Percentiles rank a stretch among this genome's conserved stretches.
phyloP scores from a whole-genome alignment of 257 asterid species.

The Primulina eburnea region DNA sequence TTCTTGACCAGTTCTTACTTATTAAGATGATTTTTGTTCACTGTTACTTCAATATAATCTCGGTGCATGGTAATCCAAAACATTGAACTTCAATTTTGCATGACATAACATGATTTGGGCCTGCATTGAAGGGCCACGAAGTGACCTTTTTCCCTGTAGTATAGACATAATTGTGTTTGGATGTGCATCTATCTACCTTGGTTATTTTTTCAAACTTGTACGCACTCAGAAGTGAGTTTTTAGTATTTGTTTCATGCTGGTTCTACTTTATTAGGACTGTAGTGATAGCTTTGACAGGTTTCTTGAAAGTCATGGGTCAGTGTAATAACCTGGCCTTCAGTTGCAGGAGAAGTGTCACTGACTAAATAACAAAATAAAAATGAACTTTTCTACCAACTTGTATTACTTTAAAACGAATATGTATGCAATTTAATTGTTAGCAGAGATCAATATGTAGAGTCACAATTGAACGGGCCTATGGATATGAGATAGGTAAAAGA shows the following conservation, averaged over 20 bases:
- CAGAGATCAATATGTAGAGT: not conserved
- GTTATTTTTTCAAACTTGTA: not conserved
- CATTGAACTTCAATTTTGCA: not conserved
- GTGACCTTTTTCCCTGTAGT: not conserved
- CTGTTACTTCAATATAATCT: conserved; percentile 9
- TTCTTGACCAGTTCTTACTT: not conserved
- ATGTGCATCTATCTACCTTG: not conserved
- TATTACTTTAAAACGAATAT: not conserved
- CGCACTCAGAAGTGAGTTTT: not conserved
- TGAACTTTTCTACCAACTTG: not conserved
- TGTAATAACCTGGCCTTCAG: not conserved
- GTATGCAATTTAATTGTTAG: not conserved
- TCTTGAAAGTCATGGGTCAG: not conserved
- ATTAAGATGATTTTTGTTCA: conserved; percentile 7
- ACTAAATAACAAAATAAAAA: too few species aligned
- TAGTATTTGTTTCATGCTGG: conserved; percentile 8
- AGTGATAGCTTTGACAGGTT: not conserved
- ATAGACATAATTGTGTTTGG: not conserved
- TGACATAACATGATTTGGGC: not conserved
- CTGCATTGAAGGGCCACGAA: conserved; percentile 6
- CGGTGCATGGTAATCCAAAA: conserved; percentile 7
- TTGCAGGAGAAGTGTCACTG: too few species aligned
- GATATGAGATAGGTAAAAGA: not conserved
- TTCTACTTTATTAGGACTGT: not conserved
- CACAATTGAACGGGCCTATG: not conserved